Percentiles rank a stretch among this genome's conserved stretches.
Evolutionary conservation across 2,329 filamentous ascomycete genomes (phyloP).

Genomic region (Tolypocladium amazonense): DNA sequence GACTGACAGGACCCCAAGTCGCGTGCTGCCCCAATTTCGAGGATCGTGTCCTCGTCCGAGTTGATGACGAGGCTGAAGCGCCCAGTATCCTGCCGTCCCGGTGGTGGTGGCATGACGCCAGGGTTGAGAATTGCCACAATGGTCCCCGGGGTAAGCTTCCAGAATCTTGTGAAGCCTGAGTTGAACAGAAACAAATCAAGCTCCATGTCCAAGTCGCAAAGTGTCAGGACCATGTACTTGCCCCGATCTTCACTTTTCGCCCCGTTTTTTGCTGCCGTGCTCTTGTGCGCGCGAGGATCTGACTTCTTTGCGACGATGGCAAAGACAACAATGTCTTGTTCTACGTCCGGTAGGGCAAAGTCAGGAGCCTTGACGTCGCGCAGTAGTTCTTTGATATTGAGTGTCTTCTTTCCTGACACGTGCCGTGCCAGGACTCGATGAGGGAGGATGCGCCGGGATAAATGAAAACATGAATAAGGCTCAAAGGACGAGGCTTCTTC

Average conservation of each 20-base stretch:
- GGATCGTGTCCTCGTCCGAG: slow-evolving; percentile 75
- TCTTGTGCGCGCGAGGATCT: slow-evolving; percentile 54
- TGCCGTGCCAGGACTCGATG: slow-evolving; percentile 72
- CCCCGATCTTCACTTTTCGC: slow-evolving; percentile 47
- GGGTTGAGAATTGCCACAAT: slow-evolving; percentile 89
- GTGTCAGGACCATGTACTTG: slow-evolving; percentile 86
- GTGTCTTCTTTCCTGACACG: slow-evolving; percentile 65
- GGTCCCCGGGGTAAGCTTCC: slow-evolving; percentile 87
- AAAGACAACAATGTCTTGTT: slow-evolving; percentile 83
- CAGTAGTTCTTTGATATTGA: slow-evolving; percentile 70
- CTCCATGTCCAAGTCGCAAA: slow-evolving; percentile 85
- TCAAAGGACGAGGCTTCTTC: slow-evolving; percentile 53
- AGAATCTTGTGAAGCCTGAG: slow-evolving; percentile 82
- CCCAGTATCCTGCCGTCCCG: slow-evolving; percentile 64
- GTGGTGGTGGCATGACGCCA: slow-evolving; percentile 76
- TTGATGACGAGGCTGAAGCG: slow-evolving; percentile 78
- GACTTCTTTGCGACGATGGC: slow-evolving; percentile 85
- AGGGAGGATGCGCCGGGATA: slow-evolving; percentile 73
- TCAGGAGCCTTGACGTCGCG: slow-evolving; percentile 71
- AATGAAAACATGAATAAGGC: slow-evolving; percentile 73
- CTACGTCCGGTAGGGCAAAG: slow-evolving; percentile 70
- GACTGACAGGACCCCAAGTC: slow-evolving; percentile 86
- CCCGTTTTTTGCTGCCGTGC: slow-evolving; percentile 28
- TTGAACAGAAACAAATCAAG: slow-evolving; percentile 89
- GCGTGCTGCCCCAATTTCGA: slow-evolving; percentile 76